Base-by-base conservation (phyloP, 345 rosid species). In the Mercurialis annua region DNA sequence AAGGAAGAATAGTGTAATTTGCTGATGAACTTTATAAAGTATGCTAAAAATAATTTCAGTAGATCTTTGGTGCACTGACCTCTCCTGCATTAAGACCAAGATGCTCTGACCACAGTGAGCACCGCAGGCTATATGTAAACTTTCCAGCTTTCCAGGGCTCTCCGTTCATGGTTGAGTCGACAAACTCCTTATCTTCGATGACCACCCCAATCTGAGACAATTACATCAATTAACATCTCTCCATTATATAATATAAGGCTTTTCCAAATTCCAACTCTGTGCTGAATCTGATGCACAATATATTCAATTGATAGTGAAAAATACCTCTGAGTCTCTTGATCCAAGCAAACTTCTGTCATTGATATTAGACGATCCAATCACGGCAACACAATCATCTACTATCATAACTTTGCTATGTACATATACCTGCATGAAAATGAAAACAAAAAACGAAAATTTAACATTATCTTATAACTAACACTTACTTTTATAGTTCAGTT, bases 401-500 rank as follows among this genome's bases (percentile, higher is more conserved):
- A 92, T 88, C 90, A 92, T 75, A 68, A 92, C 76, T 77, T 92
- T 92, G 83, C 98, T 92, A 65, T 92, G 98, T 78, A 90, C 97
- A 67, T 92, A 93, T 50, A 93, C 85, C 91, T 86, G 76, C 55
- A 67, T 26, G 65, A 68, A 71, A 29, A 64, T 52, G 31, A 43
- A 53, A 43, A 53, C 42, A 7, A 27, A 42, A 18, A 38, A 17
- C 18, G 8, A 2, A 66, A 53, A 36, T 34, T 6, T 33, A 34
- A 34, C 40, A 40, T 40, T 9, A 40, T 8, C 10, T 40, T 40
- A 40, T 10, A 36, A 9, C 40, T 9, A 36, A 36, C 40, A 9
- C 9, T 4, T 9, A 36, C 9, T 36, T 2, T 9, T 7, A 40
- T 40, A 40, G 11, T 3, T 51, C 12, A 29, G 29, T 23, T 51